Evolutionary conservation across 306 rosid species (phyloP), one percentile per base, ranked within the genome.

Genomic region (Benincasa hispida): DNA sequence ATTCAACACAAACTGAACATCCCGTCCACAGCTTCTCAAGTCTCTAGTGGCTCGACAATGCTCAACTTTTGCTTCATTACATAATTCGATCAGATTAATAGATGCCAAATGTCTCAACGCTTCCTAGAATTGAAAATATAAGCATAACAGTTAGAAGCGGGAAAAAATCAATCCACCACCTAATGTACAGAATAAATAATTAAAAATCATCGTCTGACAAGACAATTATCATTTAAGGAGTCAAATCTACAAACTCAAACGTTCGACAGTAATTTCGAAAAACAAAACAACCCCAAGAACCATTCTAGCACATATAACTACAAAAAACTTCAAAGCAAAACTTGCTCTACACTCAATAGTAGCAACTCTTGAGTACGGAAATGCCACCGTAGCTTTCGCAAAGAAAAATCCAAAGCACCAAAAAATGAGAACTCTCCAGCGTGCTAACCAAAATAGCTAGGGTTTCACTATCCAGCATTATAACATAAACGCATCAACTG

Each of bases 11-110:
- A 87, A 87, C 61, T 79, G 92, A 24, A 95, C 99, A 74, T 75
- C 79, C 54, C 97, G 96, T 32, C 97, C 98, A 81, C 99, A 95
- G 79, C 98, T 95, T 82, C 99, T 89, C 88, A 95, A 86, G 85
- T 95, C 99, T 82, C 99, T 86, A 21, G 98, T 92, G 51, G 99
- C 99, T 35, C 99, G 92, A 83, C 99, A 95, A 50, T 78, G 85
- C 85, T 95, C 99, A 68, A 95, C 88, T 87, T 89, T 95, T 54
- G 99, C 95, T 83, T 95, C 97, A 79, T 92, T 91, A 77, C 99
- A 92, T 83, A 95, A 82, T 60, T 92, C 96, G 82, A 84, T 84
- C 56, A 90, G 89, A 84, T 95, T 93, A 81, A 90, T 85, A 12
- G 97, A 82, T 74, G 99, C 99, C 86, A 95, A 83, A 81, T 83